Base-by-base conservation (phyloP, 768 basidiomycete species). In the Pleurotus tuber-regium region DNA sequence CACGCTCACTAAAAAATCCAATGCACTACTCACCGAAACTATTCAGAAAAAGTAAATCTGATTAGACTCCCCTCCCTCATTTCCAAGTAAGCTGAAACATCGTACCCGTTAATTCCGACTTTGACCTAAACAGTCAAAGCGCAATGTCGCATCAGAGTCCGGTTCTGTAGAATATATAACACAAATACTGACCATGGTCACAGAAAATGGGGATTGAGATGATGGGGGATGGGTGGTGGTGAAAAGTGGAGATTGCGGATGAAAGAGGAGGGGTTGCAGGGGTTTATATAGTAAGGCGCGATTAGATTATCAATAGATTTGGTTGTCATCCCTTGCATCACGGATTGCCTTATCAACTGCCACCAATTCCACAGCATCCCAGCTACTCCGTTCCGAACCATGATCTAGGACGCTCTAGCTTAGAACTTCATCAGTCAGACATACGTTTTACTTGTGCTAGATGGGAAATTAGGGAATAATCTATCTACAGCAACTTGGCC, bases 41-140 rank as follows among this genome's bases (percentile, higher is more conserved):
- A 52, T 29, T 46, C 50, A 60, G 46, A 59, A 52, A 54, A 48
- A 39, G 25, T 43, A 19, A 42, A 47, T 50, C 19, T 18, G 26
- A n/a, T 31, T 7, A 28, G 40, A 50, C 25, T 23, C 43, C 39
- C 12, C 11, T 6, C 19, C 21, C 26, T 16, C n/a, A 35, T 8
- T 11, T 12, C 42, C 26, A 50, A 52, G 50, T 55, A 51, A 56
- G 9, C 54, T 28, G 38, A 50, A 39, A 70, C 82, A n/a, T n/a
- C n/a, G 60, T 75, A 95, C 92, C 93, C 93, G 75, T 97, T 97
- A 78, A 97, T 97, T 62, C 94, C 94, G 69, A 94, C 92, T 74
- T 91, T 89, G 75, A 92, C 86, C 74, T 77, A 9, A 29, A 28
- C 26, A 47, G 8, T 14, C 28, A 51, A 30, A n/a, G 4, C 9